Conservation (phyloP, 441 rosid genomes). For the Brassica hybrid region DNA sequence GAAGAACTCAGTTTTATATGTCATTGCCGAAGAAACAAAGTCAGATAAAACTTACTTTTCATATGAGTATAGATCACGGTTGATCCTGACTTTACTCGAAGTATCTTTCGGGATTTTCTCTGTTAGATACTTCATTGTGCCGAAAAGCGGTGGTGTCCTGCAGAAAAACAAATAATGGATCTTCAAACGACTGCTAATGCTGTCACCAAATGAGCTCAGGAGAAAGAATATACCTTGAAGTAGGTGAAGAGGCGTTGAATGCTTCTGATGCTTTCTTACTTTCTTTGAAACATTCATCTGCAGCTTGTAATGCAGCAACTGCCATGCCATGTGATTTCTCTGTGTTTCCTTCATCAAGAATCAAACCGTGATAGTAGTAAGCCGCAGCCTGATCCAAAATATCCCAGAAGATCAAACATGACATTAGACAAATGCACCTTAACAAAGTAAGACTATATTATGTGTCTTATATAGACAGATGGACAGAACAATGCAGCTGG, state of each 20-base stretch:
- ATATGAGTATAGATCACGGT: slow-evolving; percentile 76
- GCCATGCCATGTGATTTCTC: slow-evolving; percentile 95
- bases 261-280: slow-evolving; percentile 76
- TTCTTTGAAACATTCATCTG: slow-evolving; percentile 82
- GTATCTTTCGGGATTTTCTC: slow-evolving; percentile 92
- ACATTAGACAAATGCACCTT: slow-evolving; percentile 34
- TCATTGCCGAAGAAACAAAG: background rate
- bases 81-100: slow-evolving; percentile 85
- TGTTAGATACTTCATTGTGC: slow-evolving; percentile 76
- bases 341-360: slow-evolving; percentile 91
- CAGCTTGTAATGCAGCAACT: slow-evolving; percentile 90
- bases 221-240: slow-evolving; percentile 65
- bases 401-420: slow-evolving; percentile 9
- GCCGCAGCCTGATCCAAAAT: slow-evolving; percentile 73
- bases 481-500: slow-evolving; percentile 7
- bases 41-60: slow-evolving; percentile 64
- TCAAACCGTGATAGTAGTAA: slow-evolving; percentile 90
- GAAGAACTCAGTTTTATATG: background rate
- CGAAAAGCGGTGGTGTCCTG: slow-evolving; percentile 89
- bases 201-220: slow-evolving; percentile 17
- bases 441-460: background rate
- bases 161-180: slow-evolving; percentile 12
- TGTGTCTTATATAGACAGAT: background rate
- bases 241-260: slow-evolving; percentile 68
- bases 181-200: background rate